phyloP scores from a whole-genome alignment of 805 yeast species.

The Nakazawaea holstii region DNA sequence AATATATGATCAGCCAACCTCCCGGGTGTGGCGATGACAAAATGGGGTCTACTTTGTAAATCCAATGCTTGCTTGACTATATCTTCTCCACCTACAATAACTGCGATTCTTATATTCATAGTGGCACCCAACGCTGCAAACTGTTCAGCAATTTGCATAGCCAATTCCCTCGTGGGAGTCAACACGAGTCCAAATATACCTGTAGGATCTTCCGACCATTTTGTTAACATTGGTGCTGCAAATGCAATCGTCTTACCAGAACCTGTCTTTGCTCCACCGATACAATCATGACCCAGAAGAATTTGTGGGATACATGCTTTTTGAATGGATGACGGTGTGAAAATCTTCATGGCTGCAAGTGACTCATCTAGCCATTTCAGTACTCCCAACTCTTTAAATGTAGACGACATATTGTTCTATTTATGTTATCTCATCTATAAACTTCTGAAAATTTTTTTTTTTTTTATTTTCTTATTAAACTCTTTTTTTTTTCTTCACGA shows the following conservation, averaged over 20 bases:
- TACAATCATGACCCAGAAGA: constrained; percentile 79
- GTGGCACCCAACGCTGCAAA: constrained; percentile 87
- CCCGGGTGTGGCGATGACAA: constrained; percentile 96
- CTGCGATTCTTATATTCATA: constrained; percentile 77
- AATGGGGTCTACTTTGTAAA: constrained; percentile 81
- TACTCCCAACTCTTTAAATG: constrained; percentile 63
- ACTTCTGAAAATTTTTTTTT: constrained; percentile 4
- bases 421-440: constrained; percentile 1
- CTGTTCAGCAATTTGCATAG: constrained; percentile 96
- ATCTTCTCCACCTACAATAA: constrained; percentile 93
- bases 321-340: constrained; percentile 83
- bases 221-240: constrained; percentile 93
- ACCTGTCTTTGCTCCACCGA: constrained; percentile 98
- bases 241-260: constrained; percentile 97
- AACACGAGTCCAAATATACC: constrained; percentile 87
- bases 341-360: constrained; percentile 73
- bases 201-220: constrained; percentile 93
- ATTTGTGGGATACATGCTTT: constrained; percentile 84
- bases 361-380: constrained; percentile 86
- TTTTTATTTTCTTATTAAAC: background rate
- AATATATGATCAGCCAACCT: constrained; percentile 88
- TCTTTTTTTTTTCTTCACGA: background rate
- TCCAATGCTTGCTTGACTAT: constrained; percentile 84
- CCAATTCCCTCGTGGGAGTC: constrained; percentile 93
- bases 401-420: constrained; percentile 12